These are phyloP conservation scores for Backusella tarrabulga DNA, from an alignment of 192 early-diverging fungal species.

Conservation along the genomic window DNA sequence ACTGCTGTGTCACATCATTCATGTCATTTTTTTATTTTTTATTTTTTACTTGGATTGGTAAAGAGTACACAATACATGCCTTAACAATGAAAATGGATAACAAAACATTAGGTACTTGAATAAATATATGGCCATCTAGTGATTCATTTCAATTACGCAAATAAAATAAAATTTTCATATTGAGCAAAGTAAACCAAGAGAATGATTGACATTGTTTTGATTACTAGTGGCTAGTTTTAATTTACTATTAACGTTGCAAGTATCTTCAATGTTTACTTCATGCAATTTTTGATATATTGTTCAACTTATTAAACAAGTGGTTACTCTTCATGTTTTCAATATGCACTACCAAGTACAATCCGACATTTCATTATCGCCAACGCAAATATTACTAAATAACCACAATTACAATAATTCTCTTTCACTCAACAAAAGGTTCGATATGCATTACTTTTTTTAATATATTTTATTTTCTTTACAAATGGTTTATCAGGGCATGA, in stretches of 20 bases:
- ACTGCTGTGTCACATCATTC: not conserved
- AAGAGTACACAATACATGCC: not conserved
- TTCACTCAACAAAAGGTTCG: not conserved
- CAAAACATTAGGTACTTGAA: not conserved
- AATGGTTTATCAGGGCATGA: conserved; percentile 6
- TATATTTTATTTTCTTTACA: not conserved
- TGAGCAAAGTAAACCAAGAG: not conserved
- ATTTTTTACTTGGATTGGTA: not conserved
- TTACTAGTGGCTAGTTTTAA: not conserved
- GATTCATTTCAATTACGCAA: not conserved
- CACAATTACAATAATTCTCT: not conserved
- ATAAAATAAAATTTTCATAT: not conserved
- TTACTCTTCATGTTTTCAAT: no score
- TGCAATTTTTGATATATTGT: not conserved
- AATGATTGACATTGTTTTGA: not conserved
- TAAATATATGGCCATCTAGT: not conserved
- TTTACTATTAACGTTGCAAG: not conserved
- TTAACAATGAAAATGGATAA: not conserved
- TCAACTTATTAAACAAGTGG: no score
- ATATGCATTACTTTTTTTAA: not conserved
- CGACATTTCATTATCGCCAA: no score
- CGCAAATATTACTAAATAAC: no score
- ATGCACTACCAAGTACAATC: no score
- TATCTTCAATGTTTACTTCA: not conserved
- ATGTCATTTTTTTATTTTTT: not conserved